Evolutionary conservation across 176 grass and related monocot species (phyloP), one percentile per base, ranked within the genome.

Genomic region (Typha latifolia): DNA sequence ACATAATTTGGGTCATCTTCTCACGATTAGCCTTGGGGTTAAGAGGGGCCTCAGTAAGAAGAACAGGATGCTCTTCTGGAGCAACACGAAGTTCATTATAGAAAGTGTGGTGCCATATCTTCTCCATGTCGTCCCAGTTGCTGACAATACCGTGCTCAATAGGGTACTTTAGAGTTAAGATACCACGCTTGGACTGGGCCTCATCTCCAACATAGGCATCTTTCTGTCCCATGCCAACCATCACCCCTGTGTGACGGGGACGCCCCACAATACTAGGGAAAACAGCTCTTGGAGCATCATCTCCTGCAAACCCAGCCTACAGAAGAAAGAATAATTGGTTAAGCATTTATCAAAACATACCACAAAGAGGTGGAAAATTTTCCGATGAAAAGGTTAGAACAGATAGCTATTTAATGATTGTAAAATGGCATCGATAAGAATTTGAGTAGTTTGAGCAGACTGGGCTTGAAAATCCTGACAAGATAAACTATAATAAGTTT

Each of bases 81-180:
- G 86, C 86, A 1, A 89, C 82, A 34, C 86, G 82, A 56, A 89
- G 86, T 82, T 89, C 86, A 29, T 89, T 89, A 78, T 89, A 89
- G 78, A 89, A 89, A 63, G 86, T 89, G 75, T 89, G 86, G 63
- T 89, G 86, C 86, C 86, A 89, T 71, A 89, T 89, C 82, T 89
- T 89, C 79, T 89, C 86, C 86, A 89, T 89, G 32, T 89, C 86
- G 21, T 89, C 86, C 86, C 86, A 89, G 82, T 89, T 89, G 82
- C 71, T 82, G 31, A 89, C 86, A 49, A 89, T 89, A 6, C 86
- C 86, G 14, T 89, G 86, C 75, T 89, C 86, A 19, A 89, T 89
- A 19, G 86, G 86, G 72, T 89, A 89, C 75, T 89, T 89, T 66
- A 89, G 82, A 47, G 86, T 89, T 12, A 89, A 27, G 63, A 89